Evolutionary conservation across 169 alveolate species (phyloP).

Genomic region (Plasmodium cynomolgi): DNA sequence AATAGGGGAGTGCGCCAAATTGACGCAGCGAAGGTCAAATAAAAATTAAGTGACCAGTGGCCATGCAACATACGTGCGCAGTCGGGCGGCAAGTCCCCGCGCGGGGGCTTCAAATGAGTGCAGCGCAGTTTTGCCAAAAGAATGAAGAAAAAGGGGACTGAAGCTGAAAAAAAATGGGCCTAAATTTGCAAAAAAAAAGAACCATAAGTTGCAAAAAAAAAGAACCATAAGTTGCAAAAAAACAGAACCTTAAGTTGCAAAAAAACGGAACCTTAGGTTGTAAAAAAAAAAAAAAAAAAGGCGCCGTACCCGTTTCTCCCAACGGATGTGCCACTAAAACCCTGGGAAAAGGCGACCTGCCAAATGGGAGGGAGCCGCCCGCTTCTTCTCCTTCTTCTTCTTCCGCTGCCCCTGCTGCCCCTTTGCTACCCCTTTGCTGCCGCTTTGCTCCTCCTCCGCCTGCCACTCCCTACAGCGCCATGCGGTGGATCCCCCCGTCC

Average conservation of each 20-base stretch:
- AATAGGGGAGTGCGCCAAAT: background rate
- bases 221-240: no score
- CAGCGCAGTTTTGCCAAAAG: background rate
- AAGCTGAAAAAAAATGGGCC: background rate
- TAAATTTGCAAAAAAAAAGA: no score
- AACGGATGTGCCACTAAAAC: background rate
- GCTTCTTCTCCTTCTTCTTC: background rate
- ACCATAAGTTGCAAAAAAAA: no score
- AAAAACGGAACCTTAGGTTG: no score
- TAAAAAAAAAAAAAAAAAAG: no score
- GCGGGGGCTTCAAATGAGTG: background rate
- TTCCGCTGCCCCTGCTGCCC: no score
- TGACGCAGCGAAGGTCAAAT: background rate
- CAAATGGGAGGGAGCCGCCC: background rate
- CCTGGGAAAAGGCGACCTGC: background rate
- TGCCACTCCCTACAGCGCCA: background rate
- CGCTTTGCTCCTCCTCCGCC: background rate
- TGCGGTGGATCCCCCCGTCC: slow-evolving; percentile 11
- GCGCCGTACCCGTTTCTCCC: background rate
- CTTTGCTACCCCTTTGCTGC: no score
- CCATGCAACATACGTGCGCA: background rate
- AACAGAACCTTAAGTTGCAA: no score
- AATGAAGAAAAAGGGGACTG: background rate
- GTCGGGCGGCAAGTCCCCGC: background rate
- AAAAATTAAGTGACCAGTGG: background rate